A percentile compares a stretch with the other conserved stretches of the same genome.
phyloP scores from a whole-genome alignment of 2,329 filamentous ascomycete species.

The Orbilia quercus region DNA sequence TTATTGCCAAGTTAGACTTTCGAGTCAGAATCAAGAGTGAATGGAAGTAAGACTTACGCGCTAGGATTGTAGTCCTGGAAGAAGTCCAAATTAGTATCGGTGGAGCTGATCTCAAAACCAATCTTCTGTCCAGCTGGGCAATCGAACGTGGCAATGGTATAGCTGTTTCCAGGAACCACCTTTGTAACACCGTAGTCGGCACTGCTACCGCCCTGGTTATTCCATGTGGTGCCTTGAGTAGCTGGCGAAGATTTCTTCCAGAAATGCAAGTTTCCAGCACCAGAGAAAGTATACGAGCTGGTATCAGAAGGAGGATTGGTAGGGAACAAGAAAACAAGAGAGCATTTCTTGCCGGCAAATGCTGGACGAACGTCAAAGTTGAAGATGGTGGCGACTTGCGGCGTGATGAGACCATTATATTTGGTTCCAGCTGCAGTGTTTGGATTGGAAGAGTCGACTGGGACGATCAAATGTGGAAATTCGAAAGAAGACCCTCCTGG shows the following conservation, averaged over 20 bases:
- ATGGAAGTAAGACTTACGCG: constrained; percentile 30
- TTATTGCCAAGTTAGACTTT: constrained; percentile 5
- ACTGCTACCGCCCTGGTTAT: constrained; percentile 66
- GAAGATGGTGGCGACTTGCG: constrained; percentile 71
- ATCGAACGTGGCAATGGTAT: constrained; percentile 68
- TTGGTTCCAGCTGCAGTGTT: constrained; percentile 68
- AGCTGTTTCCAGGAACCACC: constrained; percentile 69
- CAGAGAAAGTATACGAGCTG: constrained; percentile 69
- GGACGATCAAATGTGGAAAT: constrained; percentile 73
- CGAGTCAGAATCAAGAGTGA: background rate
- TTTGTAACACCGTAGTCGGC: constrained; percentile 65
- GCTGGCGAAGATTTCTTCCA: constrained; percentile 66
- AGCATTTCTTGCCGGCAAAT: constrained; percentile 71
- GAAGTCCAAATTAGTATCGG: constrained; percentile 69
- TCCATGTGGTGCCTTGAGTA: constrained; percentile 67
- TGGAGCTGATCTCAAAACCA: constrained; percentile 68
- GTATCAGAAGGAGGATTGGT: constrained; percentile 70
- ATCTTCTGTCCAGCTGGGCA: constrained; percentile 70
- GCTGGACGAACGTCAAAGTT: constrained; percentile 74
- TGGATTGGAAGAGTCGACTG: constrained; percentile 69
- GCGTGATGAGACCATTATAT: constrained; percentile 69
- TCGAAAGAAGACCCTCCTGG: constrained; percentile 66
- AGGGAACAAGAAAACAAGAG: constrained; percentile 75
- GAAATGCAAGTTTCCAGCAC: constrained; percentile 69
- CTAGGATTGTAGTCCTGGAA: constrained; percentile 73